Evolutionary conservation across 148 eudicot species (phyloP), one percentile per base, ranked within the genome.

Genomic region (Bassia scoparia): DNA sequence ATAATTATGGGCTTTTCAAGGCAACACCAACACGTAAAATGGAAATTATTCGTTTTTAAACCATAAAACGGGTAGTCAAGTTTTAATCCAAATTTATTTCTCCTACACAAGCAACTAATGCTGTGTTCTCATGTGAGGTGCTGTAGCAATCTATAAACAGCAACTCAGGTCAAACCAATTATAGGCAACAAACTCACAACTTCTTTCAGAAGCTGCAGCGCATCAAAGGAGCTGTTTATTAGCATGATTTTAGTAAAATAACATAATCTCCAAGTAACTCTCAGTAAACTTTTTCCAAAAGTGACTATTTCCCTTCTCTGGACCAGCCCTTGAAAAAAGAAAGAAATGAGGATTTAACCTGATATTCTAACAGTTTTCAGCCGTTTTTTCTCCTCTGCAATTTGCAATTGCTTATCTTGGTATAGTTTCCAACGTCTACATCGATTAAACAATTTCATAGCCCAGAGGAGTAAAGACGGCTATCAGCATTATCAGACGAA

Each of bases 401-500:
- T 88, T 67, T 86, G 86, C 12, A 78, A 86, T 83, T 95, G 99
- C 88, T 95, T 95, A 71, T 88, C 92, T 80, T 86, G 86, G 84
- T 89, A 92, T n/a, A 89, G 23, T 76, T 85, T 85, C 97, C 97
- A 95, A 65, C 94, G 88, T 74, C 87, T 83, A 82, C 96, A 77
- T 88, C 90, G 76, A 95, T 87, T 77, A 95, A 85, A 72, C 99
- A 81, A 95, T 89, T 83, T 95, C 99, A 81, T 74, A 90, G 38
- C 96, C 99, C 70, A 95, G 77, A 52, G 99, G 99, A 61, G 97
- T 95, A 77, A n/a, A 95, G 99, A 77, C 99, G 99, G 76, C 97
- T 95, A 76, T 95, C 99, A 55, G 99, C 99, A 81, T 95, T 95
- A 79, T 95, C 99, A 68, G 97, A 67, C 99, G 92, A 15, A 95